Evolutionary conservation across 177 flowering plant species (phyloP).

Genomic region (Vitis hybrid): DNA sequence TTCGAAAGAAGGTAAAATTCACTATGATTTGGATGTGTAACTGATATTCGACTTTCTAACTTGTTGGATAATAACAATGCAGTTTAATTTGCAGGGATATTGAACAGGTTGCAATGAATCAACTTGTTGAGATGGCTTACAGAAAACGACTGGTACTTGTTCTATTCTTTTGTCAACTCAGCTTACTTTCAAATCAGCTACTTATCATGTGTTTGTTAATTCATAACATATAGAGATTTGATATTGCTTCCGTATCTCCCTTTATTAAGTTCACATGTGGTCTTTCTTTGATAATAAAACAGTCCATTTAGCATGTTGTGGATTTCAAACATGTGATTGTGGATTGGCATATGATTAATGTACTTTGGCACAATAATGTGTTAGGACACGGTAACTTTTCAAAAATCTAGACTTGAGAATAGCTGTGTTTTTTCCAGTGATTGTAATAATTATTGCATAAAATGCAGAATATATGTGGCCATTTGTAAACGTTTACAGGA

Average conservation of each 20-base stretch:
- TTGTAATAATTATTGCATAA: no score
- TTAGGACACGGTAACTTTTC: no score
- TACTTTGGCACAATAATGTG: no score
- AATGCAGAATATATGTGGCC: no score
- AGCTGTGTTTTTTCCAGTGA: no score
- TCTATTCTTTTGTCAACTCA: background rate
- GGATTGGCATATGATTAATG: no score
- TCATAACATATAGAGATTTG: background rate
- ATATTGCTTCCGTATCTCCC: background rate
- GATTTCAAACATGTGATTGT: no score
- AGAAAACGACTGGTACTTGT: slow-evolving; percentile 29
- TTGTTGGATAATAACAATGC: background rate
- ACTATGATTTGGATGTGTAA: background rate
- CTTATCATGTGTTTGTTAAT: background rate
- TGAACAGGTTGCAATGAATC: slow-evolving; percentile 38
- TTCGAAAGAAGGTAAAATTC: slow-evolving; percentile 22
- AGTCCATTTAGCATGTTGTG: no score
- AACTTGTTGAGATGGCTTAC: slow-evolving; percentile 39
- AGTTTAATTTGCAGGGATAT: slow-evolving; percentile 26
- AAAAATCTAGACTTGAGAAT: no score
- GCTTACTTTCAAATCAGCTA: background rate
- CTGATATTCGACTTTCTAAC: background rate
- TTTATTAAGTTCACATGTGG: no score
- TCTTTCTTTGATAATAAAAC: no score
- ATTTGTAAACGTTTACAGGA: no score